Percentiles rank a stretch among this genome's conserved stretches.
Conservation (phyloP, 768 basidiomycete genomes). For the Lactifluus rugatus region DNA sequence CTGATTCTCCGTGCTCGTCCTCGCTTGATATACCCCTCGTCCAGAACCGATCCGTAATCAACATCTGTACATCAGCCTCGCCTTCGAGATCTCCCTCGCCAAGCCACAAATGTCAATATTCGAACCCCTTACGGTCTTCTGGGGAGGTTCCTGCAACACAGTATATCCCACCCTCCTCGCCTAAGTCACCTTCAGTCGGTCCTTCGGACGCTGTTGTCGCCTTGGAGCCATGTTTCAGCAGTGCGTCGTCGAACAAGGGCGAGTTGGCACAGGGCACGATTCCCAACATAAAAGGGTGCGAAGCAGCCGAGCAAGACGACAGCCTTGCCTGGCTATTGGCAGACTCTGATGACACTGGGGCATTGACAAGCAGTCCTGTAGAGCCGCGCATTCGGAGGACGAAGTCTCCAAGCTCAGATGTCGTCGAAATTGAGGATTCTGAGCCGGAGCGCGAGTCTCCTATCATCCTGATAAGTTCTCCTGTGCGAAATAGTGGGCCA, state of each 20-base stretch:
- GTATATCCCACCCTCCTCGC: not conserved
- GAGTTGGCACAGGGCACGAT: not conserved
- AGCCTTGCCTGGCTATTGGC: conserved; percentile 19
- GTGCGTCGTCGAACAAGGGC: not conserved
- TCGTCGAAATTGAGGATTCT: conserved; percentile 12
- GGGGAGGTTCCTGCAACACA: not conserved
- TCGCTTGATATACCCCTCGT: conserved; percentile 19
- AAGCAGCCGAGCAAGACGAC: conserved; percentile 1
- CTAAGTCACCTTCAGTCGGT: not conserved
- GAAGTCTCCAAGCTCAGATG: not conserved
- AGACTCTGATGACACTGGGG: conserved; percentile 14
- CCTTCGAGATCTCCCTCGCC: conserved; percentile 10
- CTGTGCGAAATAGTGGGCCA: not conserved
- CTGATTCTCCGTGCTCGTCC: conserved; percentile 8
- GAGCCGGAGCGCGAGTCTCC: conserved; percentile 1
- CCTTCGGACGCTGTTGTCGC: not conserved
- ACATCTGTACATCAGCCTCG: conserved; percentile 17
- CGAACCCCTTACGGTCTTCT: not conserved
- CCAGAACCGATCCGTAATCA: conserved; percentile 13
- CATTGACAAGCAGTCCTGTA: conserved; percentile 2
- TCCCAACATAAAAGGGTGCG: not conserved
- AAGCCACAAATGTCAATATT: not conserved
- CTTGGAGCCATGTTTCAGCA: not conserved
- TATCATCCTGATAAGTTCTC: conserved; percentile 2
- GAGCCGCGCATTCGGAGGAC: not conserved